Evolutionary conservation across 495 filamentous ascomycete genomes (phyloP).

Genomic region (Neurospora sp.): DNA sequence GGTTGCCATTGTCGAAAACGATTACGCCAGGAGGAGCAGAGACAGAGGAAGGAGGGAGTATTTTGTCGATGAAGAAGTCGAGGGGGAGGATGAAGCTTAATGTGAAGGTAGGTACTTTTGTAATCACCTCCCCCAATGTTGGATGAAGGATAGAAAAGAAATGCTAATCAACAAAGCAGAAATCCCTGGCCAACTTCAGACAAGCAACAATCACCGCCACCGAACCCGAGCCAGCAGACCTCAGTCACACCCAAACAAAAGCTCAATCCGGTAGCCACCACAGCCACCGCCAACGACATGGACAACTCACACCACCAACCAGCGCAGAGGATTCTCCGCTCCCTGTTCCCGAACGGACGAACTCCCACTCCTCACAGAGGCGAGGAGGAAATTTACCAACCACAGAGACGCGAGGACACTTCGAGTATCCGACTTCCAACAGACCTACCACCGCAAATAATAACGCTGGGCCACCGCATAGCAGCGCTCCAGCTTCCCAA

Average conservation of each 20-base stretch:
- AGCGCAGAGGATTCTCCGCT: conserved; percentile 17
- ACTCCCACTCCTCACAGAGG: background rate
- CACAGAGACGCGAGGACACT: background rate
- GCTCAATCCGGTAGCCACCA: background rate
- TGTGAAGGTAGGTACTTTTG: conserved; percentile 13
- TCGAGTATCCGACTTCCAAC: background rate
- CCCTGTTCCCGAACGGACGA: conserved; percentile 8
- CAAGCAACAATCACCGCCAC: conserved; percentile 1
- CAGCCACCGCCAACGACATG: background rate
- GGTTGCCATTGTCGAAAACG: background rate
- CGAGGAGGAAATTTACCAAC: background rate
- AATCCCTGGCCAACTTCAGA: conserved; percentile 18
- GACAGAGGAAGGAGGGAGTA: background rate
- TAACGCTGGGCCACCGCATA: background rate
- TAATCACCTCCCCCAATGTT: too few species aligned
- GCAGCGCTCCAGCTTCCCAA: background rate
- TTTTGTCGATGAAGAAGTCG: background rate
- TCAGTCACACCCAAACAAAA: background rate
- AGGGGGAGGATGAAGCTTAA: conserved; percentile 23
- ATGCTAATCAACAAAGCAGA: background rate
- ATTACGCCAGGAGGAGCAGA: background rate
- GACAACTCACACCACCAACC: conserved; percentile 14
- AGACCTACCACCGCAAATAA: background rate
- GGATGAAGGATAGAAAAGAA: background rate
- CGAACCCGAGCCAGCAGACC: conserved; percentile 1